Percentiles rank a stretch among this genome's conserved stretches.
phyloP scores from a whole-genome alignment of 345 rosid genomes.

The Hypericum perforatum region DNA sequence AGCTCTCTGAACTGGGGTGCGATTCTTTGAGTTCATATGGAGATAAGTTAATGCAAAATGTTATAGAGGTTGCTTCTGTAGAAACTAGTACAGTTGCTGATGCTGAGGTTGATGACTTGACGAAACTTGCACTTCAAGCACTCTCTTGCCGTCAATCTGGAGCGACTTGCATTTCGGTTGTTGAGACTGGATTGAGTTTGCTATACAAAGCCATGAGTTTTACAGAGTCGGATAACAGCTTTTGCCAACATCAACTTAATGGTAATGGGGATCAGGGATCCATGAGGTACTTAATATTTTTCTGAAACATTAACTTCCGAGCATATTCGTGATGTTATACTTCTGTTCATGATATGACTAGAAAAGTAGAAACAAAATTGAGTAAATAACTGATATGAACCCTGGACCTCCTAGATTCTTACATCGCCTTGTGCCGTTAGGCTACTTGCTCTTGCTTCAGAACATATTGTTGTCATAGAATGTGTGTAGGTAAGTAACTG shows the following conservation, averaged over 20 bases:
- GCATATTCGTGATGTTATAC: no score
- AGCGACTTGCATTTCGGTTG: constrained; percentile 35
- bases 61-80: constrained; percentile 1
- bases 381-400: no score
- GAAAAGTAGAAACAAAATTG: no score
- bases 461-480: no score
- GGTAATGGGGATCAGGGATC: constrained; percentile 16
- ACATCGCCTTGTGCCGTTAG: no score
- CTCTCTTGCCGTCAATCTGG: constrained; percentile 44
- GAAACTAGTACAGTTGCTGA: constrained; percentile 5
- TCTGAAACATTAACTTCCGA: neutral
- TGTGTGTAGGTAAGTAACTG: no score
- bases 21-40: constrained; percentile 24
- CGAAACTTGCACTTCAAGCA: constrained; percentile 24
- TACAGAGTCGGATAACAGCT: constrained; percentile 16
- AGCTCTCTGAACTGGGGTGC: constrained; percentile 14
- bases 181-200: constrained; percentile 35
- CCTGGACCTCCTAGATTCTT: no score
- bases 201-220: constrained; percentile 27
- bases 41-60: constrained; percentile 23
- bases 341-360: no score
- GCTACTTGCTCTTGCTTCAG: no score
- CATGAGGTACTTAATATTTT: constrained; percentile 21
- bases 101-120: constrained; percentile 25
- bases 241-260: constrained; percentile 14